Conservation (phyloP, 2,329 filamentous ascomycete species). For the Penicillium sp. region DNA sequence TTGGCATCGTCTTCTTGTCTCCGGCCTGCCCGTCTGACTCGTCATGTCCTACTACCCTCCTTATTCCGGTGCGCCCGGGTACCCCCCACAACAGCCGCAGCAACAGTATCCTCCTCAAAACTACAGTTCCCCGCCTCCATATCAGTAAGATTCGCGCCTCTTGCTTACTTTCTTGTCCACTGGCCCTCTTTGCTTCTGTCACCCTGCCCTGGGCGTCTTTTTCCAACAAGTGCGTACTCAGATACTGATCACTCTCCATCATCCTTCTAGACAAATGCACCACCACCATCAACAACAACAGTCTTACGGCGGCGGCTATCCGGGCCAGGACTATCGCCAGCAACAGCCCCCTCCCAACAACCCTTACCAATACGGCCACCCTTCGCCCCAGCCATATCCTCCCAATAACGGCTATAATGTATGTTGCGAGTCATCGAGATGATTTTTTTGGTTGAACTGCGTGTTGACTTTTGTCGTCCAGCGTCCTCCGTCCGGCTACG, state of each 20-base stretch:
- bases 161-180: conserved; percentile 18
- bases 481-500: conserved; percentile 37
- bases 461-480: conserved; percentile 24
- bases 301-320: conserved; percentile 41
- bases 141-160: conserved; percentile 36
- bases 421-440: conserved; percentile 26
- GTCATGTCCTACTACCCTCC: conserved; percentile 69
- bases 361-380: conserved; percentile 51
- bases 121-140: conserved; percentile 46
- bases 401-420: conserved; percentile 44
- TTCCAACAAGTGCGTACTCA: not conserved
- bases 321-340: conserved; percentile 42
- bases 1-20: conserved; percentile 12
- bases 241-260: conserved; percentile 8
- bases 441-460: not conserved
- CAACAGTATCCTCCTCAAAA: conserved; percentile 33
- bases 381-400: conserved; percentile 46
- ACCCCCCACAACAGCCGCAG: conserved; percentile 52
- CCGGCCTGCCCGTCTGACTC: conserved; percentile 17
- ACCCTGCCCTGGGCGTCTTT: not conserved
- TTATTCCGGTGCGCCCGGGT: conserved; percentile 61
- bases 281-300: conserved; percentile 39
- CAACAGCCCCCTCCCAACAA: conserved; percentile 46
- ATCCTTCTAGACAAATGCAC: conserved; percentile 33
- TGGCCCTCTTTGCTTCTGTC: not conserved